Evolutionary conservation across 2,329 filamentous ascomycete genomes (phyloP).

Genomic region (Nemania sp.): DNA sequence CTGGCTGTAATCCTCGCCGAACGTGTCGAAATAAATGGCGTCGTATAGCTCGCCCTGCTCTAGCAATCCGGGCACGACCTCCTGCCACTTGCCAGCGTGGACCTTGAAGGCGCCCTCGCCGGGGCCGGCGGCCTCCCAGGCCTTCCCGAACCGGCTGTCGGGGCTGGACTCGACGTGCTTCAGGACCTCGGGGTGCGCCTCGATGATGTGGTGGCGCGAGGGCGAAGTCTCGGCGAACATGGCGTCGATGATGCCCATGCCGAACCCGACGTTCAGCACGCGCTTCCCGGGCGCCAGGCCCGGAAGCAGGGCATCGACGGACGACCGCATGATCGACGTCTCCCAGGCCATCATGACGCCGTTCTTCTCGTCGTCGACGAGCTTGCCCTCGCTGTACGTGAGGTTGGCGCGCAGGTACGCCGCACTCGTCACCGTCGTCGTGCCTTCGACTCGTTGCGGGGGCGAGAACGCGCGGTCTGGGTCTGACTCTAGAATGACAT

Average conservation of each 20-base stretch:
- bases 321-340: conserved; percentile 80
- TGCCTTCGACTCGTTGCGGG: conserved; percentile 37
- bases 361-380: conserved; percentile 76
- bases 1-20: conserved; percentile 89
- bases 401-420: conserved; percentile 71
- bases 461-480: conserved; percentile 40
- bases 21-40: conserved; percentile 96
- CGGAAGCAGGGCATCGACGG: conserved; percentile 67
- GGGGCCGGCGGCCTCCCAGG: conserved; percentile 60
- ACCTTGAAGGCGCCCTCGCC: conserved; percentile 73
- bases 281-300: conserved; percentile 56
- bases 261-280: conserved; percentile 85
- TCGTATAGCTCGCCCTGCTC: conserved; percentile 74
- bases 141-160: conserved; percentile 56
- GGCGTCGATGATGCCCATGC: conserved; percentile 85
- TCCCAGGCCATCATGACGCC: conserved; percentile 97
- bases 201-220: conserved; percentile 78
- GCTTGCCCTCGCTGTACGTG: conserved; percentile 66
- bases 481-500: conserved; percentile 35
- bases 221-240: conserved; percentile 74
- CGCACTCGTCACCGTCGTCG: conserved; percentile 59
- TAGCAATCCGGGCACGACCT: conserved; percentile 71
- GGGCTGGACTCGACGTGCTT: conserved; percentile 56
- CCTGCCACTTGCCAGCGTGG: conserved; percentile 79
- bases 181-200: conserved; percentile 80